phyloP scores from a whole-genome alignment of 495 filamentous ascomycete species.

The Neurospora sp. region DNA sequence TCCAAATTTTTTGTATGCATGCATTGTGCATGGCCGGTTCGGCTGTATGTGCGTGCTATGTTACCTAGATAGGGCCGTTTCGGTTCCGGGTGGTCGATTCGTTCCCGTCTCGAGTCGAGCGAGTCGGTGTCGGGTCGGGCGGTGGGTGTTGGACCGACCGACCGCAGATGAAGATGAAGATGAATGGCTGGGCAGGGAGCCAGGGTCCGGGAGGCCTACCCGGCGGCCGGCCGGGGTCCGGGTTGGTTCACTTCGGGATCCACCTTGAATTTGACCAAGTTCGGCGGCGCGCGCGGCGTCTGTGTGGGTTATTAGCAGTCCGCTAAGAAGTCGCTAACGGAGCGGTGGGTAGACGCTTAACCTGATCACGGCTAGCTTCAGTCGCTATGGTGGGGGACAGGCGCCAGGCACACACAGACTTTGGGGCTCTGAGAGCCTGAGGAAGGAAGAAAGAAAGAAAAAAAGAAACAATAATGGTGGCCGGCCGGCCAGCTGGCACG shows the following conservation, averaged over 20 bases:
- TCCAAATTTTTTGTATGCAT: background rate
- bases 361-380: background rate
- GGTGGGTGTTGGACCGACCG: background rate
- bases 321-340: background rate
- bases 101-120: background rate
- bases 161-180: background rate
- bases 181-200: background rate
- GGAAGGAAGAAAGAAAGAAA: background rate
- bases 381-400: background rate
- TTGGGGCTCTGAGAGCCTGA: background rate
- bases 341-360: background rate
- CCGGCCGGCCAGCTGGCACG: background rate
- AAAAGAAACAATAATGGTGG: background rate
- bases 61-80: background rate
- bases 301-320: background rate
- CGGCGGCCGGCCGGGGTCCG: background rate
- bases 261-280: background rate
- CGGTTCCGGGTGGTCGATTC: background rate
- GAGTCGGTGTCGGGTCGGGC: background rate
- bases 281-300: background rate
- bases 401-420: background rate
- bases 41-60: background rate
- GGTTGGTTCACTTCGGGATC: background rate
- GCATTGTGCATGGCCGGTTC: background rate
- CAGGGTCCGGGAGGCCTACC: background rate